Evolutionary conservation across 164 flowering plant genomes (phyloP).

Genomic region (Stephania japonica): DNA sequence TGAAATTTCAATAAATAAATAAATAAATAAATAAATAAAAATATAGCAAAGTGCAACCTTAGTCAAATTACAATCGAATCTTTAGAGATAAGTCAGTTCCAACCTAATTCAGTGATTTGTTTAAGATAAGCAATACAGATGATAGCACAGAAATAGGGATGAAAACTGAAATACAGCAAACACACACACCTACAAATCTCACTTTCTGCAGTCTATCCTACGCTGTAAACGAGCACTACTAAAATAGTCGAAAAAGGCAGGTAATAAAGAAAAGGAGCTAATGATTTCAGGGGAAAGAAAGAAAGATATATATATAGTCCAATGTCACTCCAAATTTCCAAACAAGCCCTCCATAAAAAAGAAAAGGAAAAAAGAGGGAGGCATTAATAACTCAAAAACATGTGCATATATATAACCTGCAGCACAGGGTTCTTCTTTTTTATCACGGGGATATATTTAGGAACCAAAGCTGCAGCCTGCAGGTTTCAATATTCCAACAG

Average conservation of each 20-base stretch:
- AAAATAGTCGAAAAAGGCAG: too few species aligned
- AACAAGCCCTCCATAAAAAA: background rate
- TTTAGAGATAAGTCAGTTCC: background rate
- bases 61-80: background rate
- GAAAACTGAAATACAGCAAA: too few species aligned
- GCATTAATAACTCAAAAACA: background rate
- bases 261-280: background rate
- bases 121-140: background rate
- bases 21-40: background rate
- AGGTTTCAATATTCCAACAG: slow-evolving; percentile 83
- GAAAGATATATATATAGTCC: background rate
- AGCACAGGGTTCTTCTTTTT: slow-evolving; percentile 80
- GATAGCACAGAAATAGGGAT: too few species aligned
- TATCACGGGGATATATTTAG: slow-evolving; percentile 82
- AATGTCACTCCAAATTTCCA: background rate
- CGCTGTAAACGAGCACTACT: too few species aligned
- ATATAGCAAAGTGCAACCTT: background rate
- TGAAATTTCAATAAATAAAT: background rate
- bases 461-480: slow-evolving; percentile 58
- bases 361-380: background rate
- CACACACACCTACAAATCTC: too few species aligned
- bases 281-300: background rate
- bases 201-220: too few species aligned
- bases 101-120: background rate
- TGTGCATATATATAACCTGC: slow-evolving; percentile 41